Conservation (phyloP, 2,329 filamentous ascomycete genomes). For the Gnomoniopsis smithogilvyi region DNA sequence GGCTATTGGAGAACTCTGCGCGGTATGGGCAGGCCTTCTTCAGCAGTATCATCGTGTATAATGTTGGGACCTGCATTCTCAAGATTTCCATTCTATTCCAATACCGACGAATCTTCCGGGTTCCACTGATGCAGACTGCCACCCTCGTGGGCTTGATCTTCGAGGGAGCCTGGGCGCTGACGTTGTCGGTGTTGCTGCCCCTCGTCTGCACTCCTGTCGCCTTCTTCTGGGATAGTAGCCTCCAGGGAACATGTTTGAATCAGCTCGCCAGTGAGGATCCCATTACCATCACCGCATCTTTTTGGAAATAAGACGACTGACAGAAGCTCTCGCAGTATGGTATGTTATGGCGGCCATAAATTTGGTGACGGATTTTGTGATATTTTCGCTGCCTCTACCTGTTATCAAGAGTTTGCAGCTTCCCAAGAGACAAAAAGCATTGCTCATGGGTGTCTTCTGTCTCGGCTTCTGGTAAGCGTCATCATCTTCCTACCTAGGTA, state of each 20-base stretch:
- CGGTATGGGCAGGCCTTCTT: conserved; percentile 26
- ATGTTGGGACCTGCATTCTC: conserved; percentile 26
- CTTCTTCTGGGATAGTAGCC: conserved; percentile 21
- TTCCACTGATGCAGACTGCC: conserved; percentile 21
- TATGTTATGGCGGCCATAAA: conserved; percentile 24
- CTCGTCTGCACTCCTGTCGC: conserved; percentile 23
- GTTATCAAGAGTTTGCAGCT: conserved; percentile 25
- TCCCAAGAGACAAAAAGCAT: conserved; percentile 23
- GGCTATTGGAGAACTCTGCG: not conserved
- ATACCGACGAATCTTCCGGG: conserved; percentile 32
- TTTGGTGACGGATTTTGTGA: conserved; percentile 23
- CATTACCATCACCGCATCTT: not conserved
- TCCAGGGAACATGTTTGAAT: conserved; percentile 23
- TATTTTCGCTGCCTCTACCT: conserved; percentile 25
- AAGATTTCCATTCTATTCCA: conserved; percentile 34
- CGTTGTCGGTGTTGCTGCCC: conserved; percentile 21
- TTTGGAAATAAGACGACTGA: not conserved
- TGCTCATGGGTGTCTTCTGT: conserved; percentile 23
- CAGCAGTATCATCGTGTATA: conserved; percentile 30
- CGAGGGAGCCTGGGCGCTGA: conserved; percentile 22
- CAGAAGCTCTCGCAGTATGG: conserved; percentile 19
- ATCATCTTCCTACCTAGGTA: not conserved
- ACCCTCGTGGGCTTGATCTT: conserved; percentile 21
- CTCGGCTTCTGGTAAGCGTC: conserved; percentile 25
- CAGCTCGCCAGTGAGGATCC: conserved; percentile 7